Evolutionary conservation across 345 rosid species (phyloP).

Genomic region (Syzygium aqueum): DNA sequence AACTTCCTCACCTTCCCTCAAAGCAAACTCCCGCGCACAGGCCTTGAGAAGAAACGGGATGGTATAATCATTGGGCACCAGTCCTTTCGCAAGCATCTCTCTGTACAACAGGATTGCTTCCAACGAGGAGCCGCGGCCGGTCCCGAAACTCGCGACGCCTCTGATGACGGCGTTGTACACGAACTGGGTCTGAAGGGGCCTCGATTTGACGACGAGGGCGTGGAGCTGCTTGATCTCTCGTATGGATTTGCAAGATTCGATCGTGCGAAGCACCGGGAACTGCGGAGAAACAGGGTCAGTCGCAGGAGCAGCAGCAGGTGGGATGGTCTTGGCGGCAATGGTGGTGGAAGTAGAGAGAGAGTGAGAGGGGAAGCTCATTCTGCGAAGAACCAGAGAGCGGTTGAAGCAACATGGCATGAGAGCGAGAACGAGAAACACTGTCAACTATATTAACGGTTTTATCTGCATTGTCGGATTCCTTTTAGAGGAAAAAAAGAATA

Average conservation of each 20-base stretch:
- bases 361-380: neutral
- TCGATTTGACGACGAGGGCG: slow-evolving; percentile 19
- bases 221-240: slow-evolving; percentile 27
- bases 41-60: slow-evolving; percentile 38
- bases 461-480: neutral
- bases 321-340: neutral
- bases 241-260: slow-evolving; percentile 20
- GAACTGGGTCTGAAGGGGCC: slow-evolving; percentile 11
- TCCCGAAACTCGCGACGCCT: slow-evolving; percentile 7
- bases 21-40: slow-evolving; percentile 13
- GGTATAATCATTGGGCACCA: slow-evolving; percentile 28
- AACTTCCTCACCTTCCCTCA: slow-evolving; percentile 25
- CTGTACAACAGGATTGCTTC: slow-evolving; percentile 15
- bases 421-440: neutral
- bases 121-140: neutral
- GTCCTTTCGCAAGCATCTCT: slow-evolving; percentile 23
- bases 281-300: neutral
- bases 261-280: slow-evolving; percentile 1
- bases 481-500: neutral
- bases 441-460: neutral
- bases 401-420: slow-evolving; percentile 7
- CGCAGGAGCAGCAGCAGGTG: neutral
- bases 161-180: slow-evolving; percentile 28
- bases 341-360: neutral
- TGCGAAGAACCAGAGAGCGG: slow-evolving; percentile 1